phyloP scores from a whole-genome alignment of 1,139 yeast genomes.

The Oligophagozyma castellii region DNA sequence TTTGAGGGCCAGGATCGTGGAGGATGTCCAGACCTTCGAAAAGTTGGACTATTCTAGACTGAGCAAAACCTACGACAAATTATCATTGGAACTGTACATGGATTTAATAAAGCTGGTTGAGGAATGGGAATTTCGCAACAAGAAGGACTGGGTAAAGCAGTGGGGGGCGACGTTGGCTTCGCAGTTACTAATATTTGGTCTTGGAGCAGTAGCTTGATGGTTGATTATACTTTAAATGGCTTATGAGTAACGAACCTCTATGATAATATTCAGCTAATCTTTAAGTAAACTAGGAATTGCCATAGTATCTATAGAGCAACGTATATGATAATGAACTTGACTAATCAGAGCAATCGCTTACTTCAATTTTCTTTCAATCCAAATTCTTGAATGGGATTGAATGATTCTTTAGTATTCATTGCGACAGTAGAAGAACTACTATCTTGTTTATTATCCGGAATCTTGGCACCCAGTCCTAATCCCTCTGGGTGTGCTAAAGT shows the following conservation, averaged over 20 bases:
- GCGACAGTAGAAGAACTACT: too few species aligned
- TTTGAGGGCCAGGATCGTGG: constrained; percentile 40
- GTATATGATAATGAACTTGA: too few species aligned
- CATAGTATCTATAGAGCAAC: too few species aligned
- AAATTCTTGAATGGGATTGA: too few species aligned
- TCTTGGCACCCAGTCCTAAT: constrained; percentile 36
- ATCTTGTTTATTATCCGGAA: neutral
- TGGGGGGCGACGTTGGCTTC: constrained; percentile 54
- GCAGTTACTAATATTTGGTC: constrained; percentile 42
- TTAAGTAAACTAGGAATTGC: too few species aligned
- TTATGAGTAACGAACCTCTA: too few species aligned
- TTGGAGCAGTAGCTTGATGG: constrained; percentile 41
- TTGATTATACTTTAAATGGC: too few species aligned
- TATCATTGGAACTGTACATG: constrained; percentile 46
- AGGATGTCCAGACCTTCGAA: constrained; percentile 39
- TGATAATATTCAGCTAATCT: too few species aligned
- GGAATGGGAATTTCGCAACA: constrained; percentile 29
- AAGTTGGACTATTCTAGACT: constrained; percentile 36
- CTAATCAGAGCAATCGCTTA: too few species aligned
- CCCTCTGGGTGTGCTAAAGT: constrained; percentile 25
- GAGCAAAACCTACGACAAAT: constrained; percentile 37
- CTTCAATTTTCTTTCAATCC: too few species aligned
- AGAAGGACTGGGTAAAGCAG: constrained; percentile 37
- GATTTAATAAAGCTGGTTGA: constrained; percentile 42
- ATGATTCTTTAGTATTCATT: too few species aligned